A percentile compares a stretch with the other conserved stretches of the same genome.
phyloP scores from a whole-genome alignment of 495 filamentous ascomycete species.

The Penicillium bialowiezense region DNA sequence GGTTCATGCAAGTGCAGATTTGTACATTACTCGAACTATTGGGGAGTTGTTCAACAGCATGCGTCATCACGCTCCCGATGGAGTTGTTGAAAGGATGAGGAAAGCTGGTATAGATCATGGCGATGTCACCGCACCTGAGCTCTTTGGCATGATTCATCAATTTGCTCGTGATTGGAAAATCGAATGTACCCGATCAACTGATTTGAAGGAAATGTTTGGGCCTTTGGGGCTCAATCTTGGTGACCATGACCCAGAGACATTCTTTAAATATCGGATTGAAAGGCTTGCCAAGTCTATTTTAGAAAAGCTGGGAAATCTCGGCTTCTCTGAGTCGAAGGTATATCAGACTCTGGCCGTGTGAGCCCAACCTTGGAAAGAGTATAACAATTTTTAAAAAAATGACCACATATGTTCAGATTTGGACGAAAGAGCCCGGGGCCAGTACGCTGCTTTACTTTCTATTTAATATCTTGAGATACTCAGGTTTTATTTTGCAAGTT shows the following conservation, averaged over 20 bases:
- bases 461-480: too few relatives aligned
- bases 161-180: constrained; percentile 4
- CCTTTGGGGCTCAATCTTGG: not conserved
- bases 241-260: not conserved
- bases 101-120: not conserved
- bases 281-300: not conserved
- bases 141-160: constrained; percentile 4
- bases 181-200: not conserved
- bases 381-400: too few relatives aligned
- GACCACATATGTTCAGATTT: too few relatives aligned
- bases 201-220: not conserved
- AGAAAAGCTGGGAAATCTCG: not conserved
- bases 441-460: too few relatives aligned
- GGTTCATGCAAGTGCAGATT: constrained; percentile 9
- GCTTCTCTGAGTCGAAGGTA: not conserved
- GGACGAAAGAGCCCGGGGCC: too few relatives aligned
- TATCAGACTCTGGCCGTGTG: not conserved
- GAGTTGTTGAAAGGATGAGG: not conserved
- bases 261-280: constrained; percentile 1
- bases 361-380: constrained; percentile 6
- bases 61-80: not conserved
- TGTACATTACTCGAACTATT: constrained; percentile 2
- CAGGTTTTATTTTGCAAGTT: too few relatives aligned
- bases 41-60: not conserved
- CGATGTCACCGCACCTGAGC: not conserved